Evolutionary conservation across 2,329 filamentous ascomycete genomes (phyloP).

Genomic region (Chrysoporthe deuterocubensis): DNA sequence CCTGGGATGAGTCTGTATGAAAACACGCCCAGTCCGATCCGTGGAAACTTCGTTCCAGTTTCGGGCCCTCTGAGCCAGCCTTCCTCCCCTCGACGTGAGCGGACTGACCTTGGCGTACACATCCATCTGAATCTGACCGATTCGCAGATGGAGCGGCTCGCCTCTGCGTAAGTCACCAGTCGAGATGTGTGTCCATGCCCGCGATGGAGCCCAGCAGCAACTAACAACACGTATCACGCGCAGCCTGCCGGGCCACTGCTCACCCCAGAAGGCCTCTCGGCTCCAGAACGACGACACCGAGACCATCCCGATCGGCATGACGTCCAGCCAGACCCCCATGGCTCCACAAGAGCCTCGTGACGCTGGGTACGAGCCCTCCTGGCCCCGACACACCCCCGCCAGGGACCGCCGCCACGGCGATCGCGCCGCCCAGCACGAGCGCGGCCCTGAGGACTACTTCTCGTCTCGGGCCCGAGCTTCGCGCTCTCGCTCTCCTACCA

Average conservation of each 20-base stretch:
- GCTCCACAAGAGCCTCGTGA: constrained; percentile 5
- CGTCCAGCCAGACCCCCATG: constrained; percentile 1
- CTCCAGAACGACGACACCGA: constrained; percentile 15
- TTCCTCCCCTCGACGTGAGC: constrained; percentile 42
- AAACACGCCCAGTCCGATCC: constrained; percentile 37
- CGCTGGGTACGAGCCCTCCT: constrained; percentile 10
- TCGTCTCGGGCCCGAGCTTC: constrained; percentile 19
- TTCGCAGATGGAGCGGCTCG: constrained; percentile 52
- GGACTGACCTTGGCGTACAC: constrained; percentile 45
- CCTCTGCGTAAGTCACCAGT: constrained; percentile 45
- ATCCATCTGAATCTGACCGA: constrained; percentile 55
- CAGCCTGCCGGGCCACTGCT: constrained; percentile 25
- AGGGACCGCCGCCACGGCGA: constrained; percentile 7
- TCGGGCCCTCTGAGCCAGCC: constrained; percentile 38
- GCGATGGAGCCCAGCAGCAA: background rate
- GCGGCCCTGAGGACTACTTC: constrained; percentile 4
- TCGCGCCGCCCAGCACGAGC: constrained; percentile 1
- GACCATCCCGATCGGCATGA: constrained; percentile 18
- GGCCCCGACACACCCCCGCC: constrained; percentile 4
- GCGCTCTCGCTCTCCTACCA: constrained; percentile 34
- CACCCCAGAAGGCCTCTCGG: constrained; percentile 18
- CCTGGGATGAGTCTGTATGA: constrained; percentile 26
- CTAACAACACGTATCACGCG: constrained; percentile 11
- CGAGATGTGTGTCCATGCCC: background rate
- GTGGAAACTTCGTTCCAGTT: constrained; percentile 44